These are phyloP conservation scores for Hypoxylon rubiginosum DNA, from an alignment of 2,329 filamentous ascomycete species.

Conservation along the genomic window DNA sequence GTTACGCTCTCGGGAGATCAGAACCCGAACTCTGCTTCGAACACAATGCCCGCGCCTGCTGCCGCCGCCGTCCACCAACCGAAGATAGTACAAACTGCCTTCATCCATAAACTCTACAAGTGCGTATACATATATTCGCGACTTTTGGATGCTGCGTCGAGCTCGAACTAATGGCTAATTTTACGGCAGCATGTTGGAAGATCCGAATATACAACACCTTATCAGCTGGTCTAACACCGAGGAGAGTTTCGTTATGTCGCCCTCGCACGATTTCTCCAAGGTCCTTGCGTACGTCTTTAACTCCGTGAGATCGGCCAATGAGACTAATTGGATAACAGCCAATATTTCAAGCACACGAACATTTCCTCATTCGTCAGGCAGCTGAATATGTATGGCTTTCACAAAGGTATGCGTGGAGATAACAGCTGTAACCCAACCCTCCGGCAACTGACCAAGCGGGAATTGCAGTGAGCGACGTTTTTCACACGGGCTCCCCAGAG, in stretches of 20 bases:
- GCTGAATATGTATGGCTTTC: slow-evolving; percentile 99
- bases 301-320: slow-evolving; percentile 23
- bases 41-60: slow-evolving; percentile 65
- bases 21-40: slow-evolving; percentile 49
- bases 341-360: slow-evolving; percentile 99
- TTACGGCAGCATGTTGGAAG: slow-evolving; percentile 88
- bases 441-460: slow-evolving; percentile 43
- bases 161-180: slow-evolving; percentile 35
- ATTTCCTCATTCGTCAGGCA: slow-evolving; percentile 98
- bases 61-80: slow-evolving; percentile 87
- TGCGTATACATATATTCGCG: slow-evolving; percentile 60
- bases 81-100: slow-evolving; percentile 98
- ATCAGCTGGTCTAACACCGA: slow-evolving; percentile 96
- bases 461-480: slow-evolving; percentile 90
- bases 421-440: slow-evolving; percentile 8
- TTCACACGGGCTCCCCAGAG: slow-evolving; percentile 93
- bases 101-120: slow-evolving; percentile 99
- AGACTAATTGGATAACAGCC: slow-evolving; percentile 65
- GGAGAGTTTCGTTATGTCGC: slow-evolving; percentile 99
- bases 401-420: slow-evolving; percentile 78
- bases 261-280: slow-evolving; percentile 97
- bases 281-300: slow-evolving; percentile 84
- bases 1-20: slow-evolving; percentile 58
- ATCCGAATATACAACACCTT: slow-evolving; percentile 90
- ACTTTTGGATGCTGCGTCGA: not conserved